These are phyloP conservation scores for Phytopythium litorale DNA, from an alignment of 352 stramenopile species.

Conservation along the genomic window DNA sequence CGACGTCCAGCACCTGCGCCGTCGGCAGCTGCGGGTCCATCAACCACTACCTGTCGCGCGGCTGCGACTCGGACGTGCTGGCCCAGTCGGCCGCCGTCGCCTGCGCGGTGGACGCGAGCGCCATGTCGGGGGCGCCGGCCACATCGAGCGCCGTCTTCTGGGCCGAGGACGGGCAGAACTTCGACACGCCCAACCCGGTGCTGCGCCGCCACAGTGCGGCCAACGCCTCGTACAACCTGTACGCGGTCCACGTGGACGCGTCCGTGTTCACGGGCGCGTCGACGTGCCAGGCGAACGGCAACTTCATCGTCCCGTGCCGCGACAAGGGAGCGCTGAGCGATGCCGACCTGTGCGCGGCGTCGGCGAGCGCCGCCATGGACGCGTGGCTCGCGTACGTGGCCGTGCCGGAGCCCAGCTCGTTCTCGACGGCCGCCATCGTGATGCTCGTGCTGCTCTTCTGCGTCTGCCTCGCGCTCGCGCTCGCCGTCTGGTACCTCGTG, in stretches of 20 bases:
- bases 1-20: slow-evolving; percentile 12
- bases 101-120: slow-evolving; percentile 39
- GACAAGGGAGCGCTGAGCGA: slow-evolving; percentile 34
- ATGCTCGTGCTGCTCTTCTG: slow-evolving; percentile 36
- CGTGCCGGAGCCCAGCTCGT: slow-evolving; percentile 27
- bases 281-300: slow-evolving; percentile 42
- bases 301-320: slow-evolving; percentile 69
- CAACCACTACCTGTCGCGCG: slow-evolving; percentile 37
- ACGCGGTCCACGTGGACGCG: slow-evolving; percentile 57
- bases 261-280: slow-evolving; percentile 33
- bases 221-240: slow-evolving; percentile 25
- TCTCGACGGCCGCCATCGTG: slow-evolving; percentile 53
- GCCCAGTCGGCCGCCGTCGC: slow-evolving; percentile 19
- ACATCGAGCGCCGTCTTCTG: slow-evolving; percentile 41
- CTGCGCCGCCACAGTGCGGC: slow-evolving; percentile 39
- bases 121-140: slow-evolving; percentile 19
- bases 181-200: slow-evolving; percentile 40
- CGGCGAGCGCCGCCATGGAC: slow-evolving; percentile 36
- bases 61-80: slow-evolving; percentile 31
- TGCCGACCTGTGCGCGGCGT: slow-evolving; percentile 36
- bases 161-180: slow-evolving; percentile 58
- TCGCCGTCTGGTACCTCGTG: slow-evolving; percentile 50
- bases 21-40: slow-evolving; percentile 39
- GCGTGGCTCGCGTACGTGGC: slow-evolving; percentile 52
- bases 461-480: slow-evolving; percentile 28